Evolutionary conservation across 2,329 filamentous ascomycete genomes (phyloP).

Genomic region (Pleomassaria siparia): DNA sequence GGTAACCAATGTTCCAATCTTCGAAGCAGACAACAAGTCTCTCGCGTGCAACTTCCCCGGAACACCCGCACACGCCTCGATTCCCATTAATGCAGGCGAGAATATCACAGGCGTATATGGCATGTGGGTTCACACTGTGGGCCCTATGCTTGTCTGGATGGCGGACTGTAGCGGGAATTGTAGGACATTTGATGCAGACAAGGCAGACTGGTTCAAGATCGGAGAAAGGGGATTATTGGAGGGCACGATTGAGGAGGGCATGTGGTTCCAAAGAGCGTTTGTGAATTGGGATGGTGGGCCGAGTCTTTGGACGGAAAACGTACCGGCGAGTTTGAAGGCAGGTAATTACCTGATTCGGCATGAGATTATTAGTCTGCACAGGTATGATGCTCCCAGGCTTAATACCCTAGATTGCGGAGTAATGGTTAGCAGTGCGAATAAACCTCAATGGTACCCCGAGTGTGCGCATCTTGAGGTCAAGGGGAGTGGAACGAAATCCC

Average conservation of each 20-base stretch:
- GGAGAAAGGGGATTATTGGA: slow-evolving; percentile 21
- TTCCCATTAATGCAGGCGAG: slow-evolving; percentile 28
- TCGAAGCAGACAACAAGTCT: slow-evolving; percentile 21
- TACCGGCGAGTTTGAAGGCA: slow-evolving; percentile 20
- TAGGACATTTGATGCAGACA: slow-evolving; percentile 14
- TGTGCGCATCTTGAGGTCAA: slow-evolving; percentile 32
- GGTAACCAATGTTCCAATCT: slow-evolving; percentile 31
- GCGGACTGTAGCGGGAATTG: slow-evolving; percentile 29
- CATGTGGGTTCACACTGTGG: slow-evolving; percentile 34
- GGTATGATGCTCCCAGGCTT: background rate
- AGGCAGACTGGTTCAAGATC: slow-evolving; percentile 33
- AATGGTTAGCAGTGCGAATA: slow-evolving; percentile 16
- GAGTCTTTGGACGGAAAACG: slow-evolving; percentile 28
- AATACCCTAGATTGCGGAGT: background rate
- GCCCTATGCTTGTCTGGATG: slow-evolving; percentile 34
- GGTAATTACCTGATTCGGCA: slow-evolving; percentile 31
- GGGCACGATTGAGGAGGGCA: slow-evolving; percentile 23
- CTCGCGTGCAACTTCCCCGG: slow-evolving; percentile 35
- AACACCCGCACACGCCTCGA: slow-evolving; percentile 23
- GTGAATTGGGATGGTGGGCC: slow-evolving; percentile 26
- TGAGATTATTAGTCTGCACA: slow-evolving; percentile 34
- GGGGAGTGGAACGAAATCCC: slow-evolving; percentile 15
- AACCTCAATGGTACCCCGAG: slow-evolving; percentile 34
- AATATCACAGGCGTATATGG: slow-evolving; percentile 31
- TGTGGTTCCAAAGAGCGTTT: slow-evolving; percentile 32